These are phyloP conservation scores for Scleromitrula shiraiana DNA, from an alignment of 2,329 filamentous ascomycete species.

Conservation along the genomic window DNA sequence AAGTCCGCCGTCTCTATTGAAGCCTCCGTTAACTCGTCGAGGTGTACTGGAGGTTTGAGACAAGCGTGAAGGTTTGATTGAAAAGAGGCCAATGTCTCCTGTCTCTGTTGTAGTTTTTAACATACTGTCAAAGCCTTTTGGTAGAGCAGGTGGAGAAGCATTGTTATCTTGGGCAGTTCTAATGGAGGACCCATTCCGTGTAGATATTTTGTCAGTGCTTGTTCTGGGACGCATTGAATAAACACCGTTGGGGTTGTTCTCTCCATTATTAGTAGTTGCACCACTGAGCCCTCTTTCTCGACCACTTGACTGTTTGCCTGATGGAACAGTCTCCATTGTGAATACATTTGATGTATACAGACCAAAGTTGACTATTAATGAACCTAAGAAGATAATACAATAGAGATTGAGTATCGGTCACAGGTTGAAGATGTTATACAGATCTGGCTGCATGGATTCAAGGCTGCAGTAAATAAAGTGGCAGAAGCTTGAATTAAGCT, in stretches of 20 bases:
- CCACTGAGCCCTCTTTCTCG: conserved; percentile 2
- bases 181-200: conserved; percentile 30
- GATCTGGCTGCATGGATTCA: conserved; percentile 2
- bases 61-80: conserved; percentile 38
- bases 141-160: conserved; percentile 38
- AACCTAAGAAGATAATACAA: conserved; percentile 5
- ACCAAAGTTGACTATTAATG: conserved; percentile 2
- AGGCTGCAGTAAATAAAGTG: conserved; percentile 1
- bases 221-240: conserved; percentile 15
- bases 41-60: conserved; percentile 19
- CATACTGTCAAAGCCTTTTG: conserved; percentile 54
- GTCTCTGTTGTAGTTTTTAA: conserved; percentile 58
- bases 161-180: conserved; percentile 33
- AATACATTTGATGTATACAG: conserved; percentile 11
- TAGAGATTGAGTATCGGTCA: not conserved
- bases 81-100: conserved; percentile 56
- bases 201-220: conserved; percentile 12
- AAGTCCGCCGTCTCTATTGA: conserved; percentile 16
- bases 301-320: conserved; percentile 8
- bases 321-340: conserved; percentile 19
- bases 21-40: conserved; percentile 14
- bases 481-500: conserved; percentile 4
- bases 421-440: not conserved
- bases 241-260: not conserved
- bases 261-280: not conserved